A percentile compares a stretch with the other conserved stretches of the same genome.
Evolutionary conservation across 148 eudicot genomes (phyloP).

Genomic region (Nepenthes mirabilis): DNA sequence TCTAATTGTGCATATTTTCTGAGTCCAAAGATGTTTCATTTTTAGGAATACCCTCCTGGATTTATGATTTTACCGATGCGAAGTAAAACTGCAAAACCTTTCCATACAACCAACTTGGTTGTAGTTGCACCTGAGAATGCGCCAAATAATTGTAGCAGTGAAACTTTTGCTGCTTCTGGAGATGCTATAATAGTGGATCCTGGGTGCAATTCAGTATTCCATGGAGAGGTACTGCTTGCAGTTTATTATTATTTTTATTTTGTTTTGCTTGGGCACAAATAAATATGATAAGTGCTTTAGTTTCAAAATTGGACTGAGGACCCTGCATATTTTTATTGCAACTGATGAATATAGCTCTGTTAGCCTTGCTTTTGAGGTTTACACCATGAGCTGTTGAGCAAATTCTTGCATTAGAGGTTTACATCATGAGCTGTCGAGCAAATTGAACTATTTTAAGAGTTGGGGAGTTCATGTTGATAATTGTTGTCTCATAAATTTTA

Average conservation of each 20-base stretch:
- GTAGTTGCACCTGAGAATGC: constrained; percentile 44
- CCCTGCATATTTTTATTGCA: too few species aligned
- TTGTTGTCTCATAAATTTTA: too few species aligned
- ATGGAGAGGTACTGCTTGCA: constrained; percentile 42
- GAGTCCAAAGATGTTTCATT: background rate
- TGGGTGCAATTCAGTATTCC: constrained; percentile 58
- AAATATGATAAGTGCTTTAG: background rate
- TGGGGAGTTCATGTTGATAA: too few species aligned
- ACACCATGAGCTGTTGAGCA: too few species aligned
- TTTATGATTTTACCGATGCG: constrained; percentile 69
- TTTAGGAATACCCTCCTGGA: constrained; percentile 88
- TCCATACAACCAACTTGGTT: constrained; percentile 78
- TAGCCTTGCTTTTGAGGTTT: too few species aligned
- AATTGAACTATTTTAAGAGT: too few species aligned
- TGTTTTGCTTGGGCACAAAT: background rate
- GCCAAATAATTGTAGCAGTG: constrained; percentile 7
- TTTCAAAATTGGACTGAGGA: too few species aligned
- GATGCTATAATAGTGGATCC: constrained; percentile 93
- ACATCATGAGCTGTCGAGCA: too few species aligned
- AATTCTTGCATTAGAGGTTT: too few species aligned
- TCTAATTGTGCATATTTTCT: background rate
- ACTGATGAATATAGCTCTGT: too few species aligned
- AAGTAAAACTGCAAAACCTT: constrained; percentile 86
- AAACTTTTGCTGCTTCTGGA: constrained; percentile 44
- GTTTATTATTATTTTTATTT: background rate